phyloP scores from a whole-genome alignment of 768 basidiomycete species.

The Panaeolus cyanescens region DNA sequence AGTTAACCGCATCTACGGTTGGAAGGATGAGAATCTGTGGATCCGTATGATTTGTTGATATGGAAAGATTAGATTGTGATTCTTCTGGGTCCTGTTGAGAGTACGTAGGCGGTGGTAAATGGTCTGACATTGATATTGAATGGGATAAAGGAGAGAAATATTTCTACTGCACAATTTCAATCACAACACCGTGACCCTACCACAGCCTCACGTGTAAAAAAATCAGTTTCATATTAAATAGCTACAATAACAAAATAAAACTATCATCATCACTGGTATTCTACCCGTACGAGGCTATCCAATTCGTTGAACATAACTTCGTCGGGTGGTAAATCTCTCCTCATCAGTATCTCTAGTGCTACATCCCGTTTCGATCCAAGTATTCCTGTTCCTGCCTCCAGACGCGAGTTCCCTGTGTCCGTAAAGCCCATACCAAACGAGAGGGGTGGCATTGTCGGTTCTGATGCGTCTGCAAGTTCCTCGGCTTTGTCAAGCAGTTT shows the following conservation, averaged over 20 bases:
- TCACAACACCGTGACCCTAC: background rate
- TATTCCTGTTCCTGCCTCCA: conserved; percentile 76
- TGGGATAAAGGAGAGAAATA: no score
- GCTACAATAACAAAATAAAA: conserved; percentile 19
- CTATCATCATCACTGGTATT: conserved; percentile 47
- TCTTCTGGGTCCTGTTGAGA: conserved; percentile 47
- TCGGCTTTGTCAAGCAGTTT: conserved; percentile 77
- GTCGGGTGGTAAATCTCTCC: conserved; percentile 62
- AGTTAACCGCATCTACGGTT: conserved; percentile 66
- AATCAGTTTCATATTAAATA: conserved; percentile 19
- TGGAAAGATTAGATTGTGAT: conserved; percentile 17
- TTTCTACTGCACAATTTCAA: no score
- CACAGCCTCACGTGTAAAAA: conserved; percentile 16
- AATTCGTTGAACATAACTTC: conserved; percentile 74
- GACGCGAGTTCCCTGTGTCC: conserved; percentile 63
- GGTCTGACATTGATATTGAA: conserved; percentile 42
- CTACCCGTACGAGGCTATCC: conserved; percentile 77
- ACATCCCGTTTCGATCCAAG: conserved; percentile 73
- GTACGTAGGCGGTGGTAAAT: conserved; percentile 60
- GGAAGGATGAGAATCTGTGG: conserved; percentile 81
- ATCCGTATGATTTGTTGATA: conserved; percentile 20
- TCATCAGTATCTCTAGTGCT: conserved; percentile 72
- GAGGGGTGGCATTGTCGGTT: conserved; percentile 59
- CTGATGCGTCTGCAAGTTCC: conserved; percentile 72
- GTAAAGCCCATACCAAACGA: conserved; percentile 88